Base-by-base conservation (phyloP, 352 stramenopile genomes). In the Aphanomyces astaci region DNA sequence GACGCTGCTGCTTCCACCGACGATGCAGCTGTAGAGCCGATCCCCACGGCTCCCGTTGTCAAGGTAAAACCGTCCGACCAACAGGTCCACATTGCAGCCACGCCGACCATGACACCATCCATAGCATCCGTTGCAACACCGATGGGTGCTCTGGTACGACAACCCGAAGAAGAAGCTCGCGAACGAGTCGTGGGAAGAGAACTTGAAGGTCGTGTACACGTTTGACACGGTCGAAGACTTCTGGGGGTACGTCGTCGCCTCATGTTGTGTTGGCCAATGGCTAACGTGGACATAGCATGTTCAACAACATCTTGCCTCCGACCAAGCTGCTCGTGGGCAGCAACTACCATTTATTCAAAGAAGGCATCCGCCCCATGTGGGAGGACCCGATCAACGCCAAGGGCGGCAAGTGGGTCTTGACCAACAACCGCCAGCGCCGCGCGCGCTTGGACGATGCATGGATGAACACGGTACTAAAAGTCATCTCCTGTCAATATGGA, bases 281-380 rank as follows among this genome's bases (percentile, higher is more conserved):
- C 30, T 22, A 15, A 19, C 40, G 27, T 19, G 48, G 9, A 52
- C 36, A 63, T 63, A 90, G 85, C 68, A 69, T 94, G 53, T 98
- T 96, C 82, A 98, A 98, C 86, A 98, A 98, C 78, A 82, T 98
- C n/a, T 73, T 96, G 63, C 80, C 87, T 62, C 84, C 90, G 49
- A 95, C 81, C 51, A 87, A 95, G 73, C 81, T 98, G 36, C 78
- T 86, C 51, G 78, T 93, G 15, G 88, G 90, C 73, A 97, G 88
- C 73, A 98, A 99, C 85, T 99, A 98, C 78, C 95, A 98, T 75
- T 81, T 99, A 70, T 99, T 99, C 76, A 97, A 97, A 76, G 82
- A 98, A 51, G 95, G 95, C 52, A 92, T 98, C 48, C 84, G 94
- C 60, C 96, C 96, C 25, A 98, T 98, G 89, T 99, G 96, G 96